phyloP scores from a whole-genome alignment of 192 early-diverging fungal species.

The Entomortierella parvispora region DNA sequence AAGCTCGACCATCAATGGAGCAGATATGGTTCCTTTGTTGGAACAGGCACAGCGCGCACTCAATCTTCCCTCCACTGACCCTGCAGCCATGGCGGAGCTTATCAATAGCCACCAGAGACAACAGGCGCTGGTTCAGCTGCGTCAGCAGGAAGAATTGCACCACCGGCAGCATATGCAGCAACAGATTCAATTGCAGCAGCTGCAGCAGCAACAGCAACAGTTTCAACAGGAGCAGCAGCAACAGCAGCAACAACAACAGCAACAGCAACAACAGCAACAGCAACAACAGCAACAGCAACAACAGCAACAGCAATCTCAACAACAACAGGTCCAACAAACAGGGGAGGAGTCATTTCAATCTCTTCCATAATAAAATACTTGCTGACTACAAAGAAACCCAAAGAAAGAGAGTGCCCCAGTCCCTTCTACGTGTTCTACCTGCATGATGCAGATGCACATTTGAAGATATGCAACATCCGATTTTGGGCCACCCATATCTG shows the following conservation, averaged over 20 bases:
- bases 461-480: too few relatives aligned
- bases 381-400: too few relatives aligned
- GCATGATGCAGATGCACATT: too few relatives aligned
- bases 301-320: too few relatives aligned
- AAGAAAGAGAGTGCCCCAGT: too few relatives aligned
- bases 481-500: too few relatives aligned
- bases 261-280: neutral
- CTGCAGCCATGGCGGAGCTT: slow-evolving; percentile 26
- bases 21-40: slow-evolving; percentile 5
- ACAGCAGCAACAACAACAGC: neutral
- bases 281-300: slow-evolving; percentile 9
- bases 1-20: slow-evolving; percentile 1
- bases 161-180: neutral
- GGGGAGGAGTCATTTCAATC: too few relatives aligned
- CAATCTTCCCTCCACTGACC: slow-evolving; percentile 9
- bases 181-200: neutral
- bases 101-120: slow-evolving; percentile 15
- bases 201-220: slow-evolving; percentile 10
- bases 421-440: too few relatives aligned
- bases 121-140: neutral
- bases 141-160: neutral
- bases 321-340: too few relatives aligned
- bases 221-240: slow-evolving; percentile 1
- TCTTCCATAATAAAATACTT: too few relatives aligned
- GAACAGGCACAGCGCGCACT: slow-evolving; percentile 10